phyloP scores from a whole-genome alignment of 192 early-diverging fungal genomes.

The Backusella sp. region DNA sequence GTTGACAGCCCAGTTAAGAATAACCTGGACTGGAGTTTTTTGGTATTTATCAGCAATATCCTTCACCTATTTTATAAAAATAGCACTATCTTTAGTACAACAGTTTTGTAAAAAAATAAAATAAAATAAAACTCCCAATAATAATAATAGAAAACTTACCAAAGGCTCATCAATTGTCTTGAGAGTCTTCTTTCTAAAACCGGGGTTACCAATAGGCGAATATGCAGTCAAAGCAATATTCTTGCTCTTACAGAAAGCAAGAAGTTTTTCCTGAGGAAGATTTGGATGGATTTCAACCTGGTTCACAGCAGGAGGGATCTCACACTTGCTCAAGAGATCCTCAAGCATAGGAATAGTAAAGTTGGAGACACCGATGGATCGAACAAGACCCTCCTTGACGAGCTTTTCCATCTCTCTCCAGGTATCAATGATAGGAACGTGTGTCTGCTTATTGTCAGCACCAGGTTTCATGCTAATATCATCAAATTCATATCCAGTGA shows the following conservation, averaged over 20 bases:
- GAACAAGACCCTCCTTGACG: conserved; percentile 57
- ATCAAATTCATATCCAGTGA: conserved; percentile 23
- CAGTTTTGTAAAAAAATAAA: not conserved
- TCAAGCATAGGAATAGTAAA: conserved; percentile 57
- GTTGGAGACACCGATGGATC: conserved; percentile 81
- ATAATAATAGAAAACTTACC: not conserved
- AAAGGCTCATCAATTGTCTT: conserved; percentile 54
- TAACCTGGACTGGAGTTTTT: conserved; percentile 52
- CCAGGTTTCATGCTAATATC: conserved; percentile 24
- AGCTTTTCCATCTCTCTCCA: conserved; percentile 77
- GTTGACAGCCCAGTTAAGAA: conserved; percentile 56
- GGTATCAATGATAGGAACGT: conserved; percentile 60
- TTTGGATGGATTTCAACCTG: conserved; percentile 69
- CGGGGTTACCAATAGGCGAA: conserved; percentile 57
- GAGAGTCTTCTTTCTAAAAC: conserved; percentile 31
- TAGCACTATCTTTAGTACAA: not conserved
- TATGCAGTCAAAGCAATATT: conserved; percentile 63
- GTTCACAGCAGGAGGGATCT: conserved; percentile 68
- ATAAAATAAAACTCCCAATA: no score
- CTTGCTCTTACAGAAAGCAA: conserved; percentile 54
- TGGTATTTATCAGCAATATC: conserved; percentile 46
- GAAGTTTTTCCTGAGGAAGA: conserved; percentile 51
- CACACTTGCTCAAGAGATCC: conserved; percentile 57
- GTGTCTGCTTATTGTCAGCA: conserved; percentile 47
- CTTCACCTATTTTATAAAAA: conserved; percentile 29